Percentiles rank a stretch among this genome's conserved stretches.
phyloP scores from a whole-genome alignment of 169 alveolate genomes.

The Plasmodium fragile region DNA sequence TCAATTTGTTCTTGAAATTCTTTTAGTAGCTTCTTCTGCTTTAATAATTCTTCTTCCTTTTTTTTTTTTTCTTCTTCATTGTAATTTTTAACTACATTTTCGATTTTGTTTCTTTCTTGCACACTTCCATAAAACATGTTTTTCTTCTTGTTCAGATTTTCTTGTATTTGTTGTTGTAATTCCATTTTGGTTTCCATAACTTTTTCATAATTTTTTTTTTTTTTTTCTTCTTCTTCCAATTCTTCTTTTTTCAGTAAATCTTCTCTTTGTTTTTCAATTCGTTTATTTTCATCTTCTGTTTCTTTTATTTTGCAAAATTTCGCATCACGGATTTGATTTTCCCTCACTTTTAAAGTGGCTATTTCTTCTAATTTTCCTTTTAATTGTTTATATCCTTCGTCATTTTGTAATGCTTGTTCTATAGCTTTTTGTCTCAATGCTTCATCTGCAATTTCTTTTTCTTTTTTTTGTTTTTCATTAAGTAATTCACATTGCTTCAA shows the following conservation, averaged over 20 bases:
- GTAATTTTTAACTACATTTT: slow-evolving; percentile 34
- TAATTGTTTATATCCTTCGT: slow-evolving; percentile 57
- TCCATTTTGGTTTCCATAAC: slow-evolving; percentile 70
- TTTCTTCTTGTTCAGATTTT: slow-evolving; percentile 54
- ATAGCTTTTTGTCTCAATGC: slow-evolving; percentile 45
- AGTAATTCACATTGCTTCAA: slow-evolving; percentile 27
- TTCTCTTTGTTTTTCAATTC: slow-evolving; percentile 43
- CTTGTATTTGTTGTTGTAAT: slow-evolving; percentile 63
- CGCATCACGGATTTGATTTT: slow-evolving; percentile 70
- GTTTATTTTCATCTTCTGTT: slow-evolving; percentile 17
- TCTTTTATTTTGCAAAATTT: slow-evolving; percentile 19
- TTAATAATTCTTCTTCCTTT: slow-evolving; percentile 53
- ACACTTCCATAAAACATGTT: slow-evolving; percentile 10
- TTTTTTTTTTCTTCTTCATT: slow-evolving; percentile 65
- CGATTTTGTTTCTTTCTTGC: slow-evolving; percentile 51
- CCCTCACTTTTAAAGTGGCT: slow-evolving; percentile 52
- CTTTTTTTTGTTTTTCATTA: slow-evolving; percentile 58
- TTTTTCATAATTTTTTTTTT: slow-evolving; percentile 39
- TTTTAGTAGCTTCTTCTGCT: slow-evolving; percentile 60
- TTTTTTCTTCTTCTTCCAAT: slow-evolving; percentile 26
- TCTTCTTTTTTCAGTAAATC: slow-evolving; percentile 46
- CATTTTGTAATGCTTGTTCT: slow-evolving; percentile 65
- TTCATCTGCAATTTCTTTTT: slow-evolving; percentile 50
- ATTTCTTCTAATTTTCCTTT: slow-evolving; percentile 61
- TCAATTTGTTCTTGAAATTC: slow-evolving; percentile 75